Evolutionary conservation across 352 stramenopile species (phyloP).

Genomic region (Globisporangium spiculum): DNA sequence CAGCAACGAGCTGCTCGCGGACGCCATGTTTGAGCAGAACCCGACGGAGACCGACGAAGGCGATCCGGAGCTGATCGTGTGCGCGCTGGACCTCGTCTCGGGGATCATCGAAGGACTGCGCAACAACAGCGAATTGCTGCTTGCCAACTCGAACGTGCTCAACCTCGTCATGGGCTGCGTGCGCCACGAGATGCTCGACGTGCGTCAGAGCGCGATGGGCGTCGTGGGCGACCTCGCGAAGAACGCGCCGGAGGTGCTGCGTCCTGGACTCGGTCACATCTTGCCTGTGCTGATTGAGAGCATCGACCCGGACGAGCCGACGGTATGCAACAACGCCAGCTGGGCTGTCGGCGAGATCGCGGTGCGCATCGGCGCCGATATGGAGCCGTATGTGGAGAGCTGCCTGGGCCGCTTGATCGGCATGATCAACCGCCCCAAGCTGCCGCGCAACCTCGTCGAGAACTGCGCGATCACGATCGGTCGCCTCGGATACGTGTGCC

Average conservation of each 20-base stretch:
- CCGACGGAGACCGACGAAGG: slow-evolving; percentile 77
- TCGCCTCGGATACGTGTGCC: slow-evolving; percentile 83
- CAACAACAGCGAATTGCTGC: slow-evolving; percentile 67
- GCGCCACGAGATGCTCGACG: slow-evolving; percentile 83
- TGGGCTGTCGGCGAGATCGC: slow-evolving; percentile 91
- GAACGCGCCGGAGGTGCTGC: slow-evolving; percentile 66
- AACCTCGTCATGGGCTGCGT: slow-evolving; percentile 88
- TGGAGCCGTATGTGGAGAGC: slow-evolving; percentile 78
- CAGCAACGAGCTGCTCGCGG: slow-evolving; percentile 80
- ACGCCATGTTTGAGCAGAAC: slow-evolving; percentile 77
- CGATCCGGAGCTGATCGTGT: slow-evolving; percentile 90
- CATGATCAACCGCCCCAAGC: slow-evolving; percentile 88
- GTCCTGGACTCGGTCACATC: slow-evolving; percentile 70
- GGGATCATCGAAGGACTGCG: slow-evolving; percentile 87
- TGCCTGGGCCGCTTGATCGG: slow-evolving; percentile 67
- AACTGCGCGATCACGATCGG: slow-evolving; percentile 91
- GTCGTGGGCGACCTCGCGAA: slow-evolving; percentile 89
- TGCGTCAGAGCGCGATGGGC: slow-evolving; percentile 88
- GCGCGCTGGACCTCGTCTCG: slow-evolving; percentile 85
- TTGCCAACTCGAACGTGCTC: slow-evolving; percentile 83
- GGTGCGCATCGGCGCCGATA: slow-evolving; percentile 78
- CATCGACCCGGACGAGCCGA: slow-evolving; percentile 84
- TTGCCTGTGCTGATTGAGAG: slow-evolving; percentile 86
- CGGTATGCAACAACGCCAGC: slow-evolving; percentile 92
- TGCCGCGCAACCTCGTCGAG: slow-evolving; percentile 85